Conservation (phyloP, 2,329 filamentous ascomycete genomes). For the Torrubiella hemipterigena region DNA sequence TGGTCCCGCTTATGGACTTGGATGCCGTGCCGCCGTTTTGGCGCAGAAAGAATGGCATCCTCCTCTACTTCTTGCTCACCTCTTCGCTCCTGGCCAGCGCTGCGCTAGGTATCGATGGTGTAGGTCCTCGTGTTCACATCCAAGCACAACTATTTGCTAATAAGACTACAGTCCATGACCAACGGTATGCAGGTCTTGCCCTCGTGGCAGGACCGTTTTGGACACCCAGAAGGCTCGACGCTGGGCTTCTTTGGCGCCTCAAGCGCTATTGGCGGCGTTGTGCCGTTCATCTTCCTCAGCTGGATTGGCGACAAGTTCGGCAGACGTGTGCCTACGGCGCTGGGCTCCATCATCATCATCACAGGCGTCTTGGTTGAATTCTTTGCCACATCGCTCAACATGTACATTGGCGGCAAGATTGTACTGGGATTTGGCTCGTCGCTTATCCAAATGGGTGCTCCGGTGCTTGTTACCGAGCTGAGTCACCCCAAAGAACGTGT, state of each 20-base stretch:
- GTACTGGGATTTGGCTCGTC: conserved; percentile 23
- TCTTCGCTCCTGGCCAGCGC: conserved; percentile 28
- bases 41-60: conserved; percentile 26
- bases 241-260: conserved; percentile 27
- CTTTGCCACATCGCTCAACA: conserved; percentile 20
- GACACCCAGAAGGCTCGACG: conserved; percentile 22
- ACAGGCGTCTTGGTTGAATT: conserved; percentile 22
- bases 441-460: conserved; percentile 27
- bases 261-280: conserved; percentile 25
- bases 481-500: conserved; percentile 27
- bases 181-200: conserved; percentile 25
- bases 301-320: conserved; percentile 23
- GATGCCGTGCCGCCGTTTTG: conserved; percentile 19
- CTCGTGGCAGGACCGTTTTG: conserved; percentile 24
- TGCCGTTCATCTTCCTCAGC: conserved; percentile 21
- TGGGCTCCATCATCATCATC: conserved; percentile 27
- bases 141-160: neutral
- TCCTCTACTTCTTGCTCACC: conserved; percentile 29
- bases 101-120: conserved; percentile 28
- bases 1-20: conserved; percentile 19
- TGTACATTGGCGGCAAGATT: conserved; percentile 26
- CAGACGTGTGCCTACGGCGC: conserved; percentile 19
- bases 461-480: conserved; percentile 29
- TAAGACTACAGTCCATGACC: conserved; percentile 20
- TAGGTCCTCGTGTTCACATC: conserved; percentile 12